Evolutionary conservation across 192 early-diverging fungal genomes (phyloP).

Genomic region (Backusella circina): DNA sequence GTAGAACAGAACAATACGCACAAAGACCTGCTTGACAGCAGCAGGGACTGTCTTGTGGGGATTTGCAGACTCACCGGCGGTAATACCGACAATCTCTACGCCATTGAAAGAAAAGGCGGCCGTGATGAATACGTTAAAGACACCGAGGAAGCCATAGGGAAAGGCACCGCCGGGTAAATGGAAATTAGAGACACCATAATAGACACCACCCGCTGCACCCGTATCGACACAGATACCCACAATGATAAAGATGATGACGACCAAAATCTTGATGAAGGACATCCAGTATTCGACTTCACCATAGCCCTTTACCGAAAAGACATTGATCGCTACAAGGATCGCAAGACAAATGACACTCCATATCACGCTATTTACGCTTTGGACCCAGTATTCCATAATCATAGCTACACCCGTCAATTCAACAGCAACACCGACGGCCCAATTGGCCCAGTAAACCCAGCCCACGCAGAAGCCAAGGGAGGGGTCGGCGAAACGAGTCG

Average conservation of each 20-base stretch:
- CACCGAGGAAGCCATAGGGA: slow-evolving; percentile 55
- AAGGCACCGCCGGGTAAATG: slow-evolving; percentile 53
- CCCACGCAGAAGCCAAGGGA: slow-evolving; percentile 41
- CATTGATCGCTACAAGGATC: slow-evolving; percentile 61
- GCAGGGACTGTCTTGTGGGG: slow-evolving; percentile 73
- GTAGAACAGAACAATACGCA: slow-evolving; percentile 83
- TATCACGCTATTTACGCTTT: slow-evolving; percentile 30
- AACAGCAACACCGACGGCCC: slow-evolving; percentile 68
- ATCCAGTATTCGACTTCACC: slow-evolving; percentile 88
- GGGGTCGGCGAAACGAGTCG: slow-evolving; percentile 81
- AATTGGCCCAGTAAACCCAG: slow-evolving; percentile 61
- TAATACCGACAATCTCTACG: slow-evolving; percentile 86
- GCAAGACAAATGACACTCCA: slow-evolving; percentile 46
- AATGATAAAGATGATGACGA: slow-evolving; percentile 80
- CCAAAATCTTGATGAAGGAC: slow-evolving; percentile 78
- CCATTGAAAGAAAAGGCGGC: slow-evolving; percentile 87
- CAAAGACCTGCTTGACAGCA: slow-evolving; percentile 76
- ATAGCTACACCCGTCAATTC: slow-evolving; percentile 74
- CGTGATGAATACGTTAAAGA: slow-evolving; percentile 65
- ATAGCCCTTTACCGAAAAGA: slow-evolving; percentile 67
- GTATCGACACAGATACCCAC: slow-evolving; percentile 72
- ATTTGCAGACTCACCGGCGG: slow-evolving; percentile 87
- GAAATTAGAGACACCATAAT: slow-evolving; percentile 65
- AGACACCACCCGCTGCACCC: slow-evolving; percentile 58
- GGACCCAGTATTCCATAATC: slow-evolving; percentile 60